Percentiles rank a stretch among this genome's conserved stretches.
Evolutionary conservation across 495 filamentous ascomycete species (phyloP).

Genomic region (Geoglossum glabrum): DNA sequence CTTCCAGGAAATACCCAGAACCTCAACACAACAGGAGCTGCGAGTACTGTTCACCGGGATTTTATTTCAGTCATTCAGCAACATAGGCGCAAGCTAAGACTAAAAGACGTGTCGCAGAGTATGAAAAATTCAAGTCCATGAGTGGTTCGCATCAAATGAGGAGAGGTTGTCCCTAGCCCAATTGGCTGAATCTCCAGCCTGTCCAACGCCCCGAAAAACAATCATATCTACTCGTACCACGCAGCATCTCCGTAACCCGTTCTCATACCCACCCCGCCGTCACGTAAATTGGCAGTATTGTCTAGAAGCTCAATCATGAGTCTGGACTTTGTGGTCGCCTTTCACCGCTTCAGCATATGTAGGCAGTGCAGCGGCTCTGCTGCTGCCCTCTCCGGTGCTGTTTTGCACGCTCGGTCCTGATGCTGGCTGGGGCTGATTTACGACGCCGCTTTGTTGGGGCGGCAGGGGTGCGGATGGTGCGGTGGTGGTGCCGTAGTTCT

Average conservation of each 20-base stretch:
- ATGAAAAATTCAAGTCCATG: background rate
- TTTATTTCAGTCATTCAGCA: background rate
- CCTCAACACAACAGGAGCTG: too few species aligned
- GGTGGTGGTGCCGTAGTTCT: slow-evolving; percentile 5
- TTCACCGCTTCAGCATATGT: slow-evolving; percentile 72
- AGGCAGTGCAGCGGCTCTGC: slow-evolving; percentile 33
- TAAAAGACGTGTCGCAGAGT: background rate
- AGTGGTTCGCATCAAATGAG: background rate
- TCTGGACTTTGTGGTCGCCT: slow-evolving; percentile 77
- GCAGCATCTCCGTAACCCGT: background rate
- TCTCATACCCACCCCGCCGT: background rate
- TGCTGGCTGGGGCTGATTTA: background rate
- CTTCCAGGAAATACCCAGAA: too few species aligned
- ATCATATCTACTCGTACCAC: background rate
- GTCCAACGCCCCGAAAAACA: background rate
- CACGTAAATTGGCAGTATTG: background rate
- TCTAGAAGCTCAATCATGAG: background rate
- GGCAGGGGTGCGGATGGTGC: background rate
- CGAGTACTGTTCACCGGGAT: too few species aligned
- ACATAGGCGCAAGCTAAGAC: background rate
- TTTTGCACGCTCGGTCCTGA: background rate
- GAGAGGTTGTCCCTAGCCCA: background rate
- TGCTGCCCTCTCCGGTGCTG: slow-evolving; percentile 8
- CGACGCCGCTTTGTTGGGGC: background rate
- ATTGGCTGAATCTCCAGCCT: background rate